Base-by-base conservation (phyloP, 1,139 yeast species). In the Diutina neorugosa region DNA sequence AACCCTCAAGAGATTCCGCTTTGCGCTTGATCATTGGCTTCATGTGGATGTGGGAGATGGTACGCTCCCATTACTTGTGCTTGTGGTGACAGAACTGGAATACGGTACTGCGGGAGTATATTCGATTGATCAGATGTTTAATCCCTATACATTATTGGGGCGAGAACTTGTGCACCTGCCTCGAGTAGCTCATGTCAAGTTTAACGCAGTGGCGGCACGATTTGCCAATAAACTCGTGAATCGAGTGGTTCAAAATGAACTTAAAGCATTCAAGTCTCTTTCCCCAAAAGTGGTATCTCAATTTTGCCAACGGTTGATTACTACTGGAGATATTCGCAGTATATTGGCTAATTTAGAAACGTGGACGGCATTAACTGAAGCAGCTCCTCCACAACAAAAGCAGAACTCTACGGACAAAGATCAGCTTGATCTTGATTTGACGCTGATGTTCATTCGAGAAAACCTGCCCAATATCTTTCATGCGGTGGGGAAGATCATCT, bases 341-440 rank as follows among this genome's bases (percentile, higher is more conserved):
- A 46, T 46, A 6, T 46, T 46, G 50, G 50, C 50, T 11, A 46
- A 46, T 14, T 14, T 46, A 5, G 40, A 46, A 16, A 46, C 41
- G 8, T 46, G 50, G 50, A 12, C 40, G 2, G 7, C 37, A 9
- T 12, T 44, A 4, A 23, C 31, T 2, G 34, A 12, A 23, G 34
- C 6, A 2, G 12, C 21, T 4, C 42, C 19, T 4, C 19, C 20
- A 3, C 16, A 19, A 43, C n/a, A 18, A 18, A 19, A 2, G 46
- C 6, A 8, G 2, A 6, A 7, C 2, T 6, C 25, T 19, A 43
- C 4, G 5, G 8, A 16, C 4, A 18, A 18, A 8, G 20, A 40
- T 12, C 43, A 12, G 18, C 43, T 40, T 16, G 25, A 43, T 20
- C 46, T 43, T 11, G 48, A 44, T 14, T n/a, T 18, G 12, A n/a